Evolutionary conservation across 2,329 filamentous ascomycete genomes (phyloP).

Genomic region (Neobulgaria alba): DNA sequence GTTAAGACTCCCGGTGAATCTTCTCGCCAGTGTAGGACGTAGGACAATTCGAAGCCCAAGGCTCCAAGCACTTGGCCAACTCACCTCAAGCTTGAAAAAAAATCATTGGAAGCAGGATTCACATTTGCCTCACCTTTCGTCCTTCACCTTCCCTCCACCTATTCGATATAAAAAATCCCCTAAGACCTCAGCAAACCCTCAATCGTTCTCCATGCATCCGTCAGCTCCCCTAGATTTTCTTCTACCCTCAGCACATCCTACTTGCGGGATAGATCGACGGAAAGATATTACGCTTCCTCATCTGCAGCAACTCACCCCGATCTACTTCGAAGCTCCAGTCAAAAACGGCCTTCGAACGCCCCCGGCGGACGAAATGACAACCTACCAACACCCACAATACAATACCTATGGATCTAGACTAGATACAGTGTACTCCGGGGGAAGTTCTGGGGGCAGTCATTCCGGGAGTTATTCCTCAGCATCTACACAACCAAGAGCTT

Average conservation of each 20-base stretch:
- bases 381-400: slow-evolving; percentile 38
- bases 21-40: no score
- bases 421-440: slow-evolving; percentile 28
- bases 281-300: slow-evolving; percentile 14
- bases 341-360: slow-evolving; percentile 40
- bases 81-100: no score
- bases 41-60: no score
- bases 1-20: no score
- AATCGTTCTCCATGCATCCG: slow-evolving; percentile 26
- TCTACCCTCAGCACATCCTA: slow-evolving; percentile 14
- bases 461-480: slow-evolving; percentile 7
- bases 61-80: no score
- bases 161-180: neutral
- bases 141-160: neutral
- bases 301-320: slow-evolving; percentile 12
- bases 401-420: slow-evolving; percentile 37
- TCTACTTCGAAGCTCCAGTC: slow-evolving; percentile 22
- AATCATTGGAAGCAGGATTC: no score
- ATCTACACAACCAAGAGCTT: slow-evolving; percentile 8
- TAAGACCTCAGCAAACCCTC: slow-evolving; percentile 1
- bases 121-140: no score
- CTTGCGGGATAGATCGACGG: slow-evolving; percentile 16
- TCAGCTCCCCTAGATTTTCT: slow-evolving; percentile 25
- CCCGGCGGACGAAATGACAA: slow-evolving; percentile 43
- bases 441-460: slow-evolving; percentile 9